Conservation (phyloP, 2,329 filamentous ascomycete genomes). For the Ceratocystis cacaofunesta region DNA sequence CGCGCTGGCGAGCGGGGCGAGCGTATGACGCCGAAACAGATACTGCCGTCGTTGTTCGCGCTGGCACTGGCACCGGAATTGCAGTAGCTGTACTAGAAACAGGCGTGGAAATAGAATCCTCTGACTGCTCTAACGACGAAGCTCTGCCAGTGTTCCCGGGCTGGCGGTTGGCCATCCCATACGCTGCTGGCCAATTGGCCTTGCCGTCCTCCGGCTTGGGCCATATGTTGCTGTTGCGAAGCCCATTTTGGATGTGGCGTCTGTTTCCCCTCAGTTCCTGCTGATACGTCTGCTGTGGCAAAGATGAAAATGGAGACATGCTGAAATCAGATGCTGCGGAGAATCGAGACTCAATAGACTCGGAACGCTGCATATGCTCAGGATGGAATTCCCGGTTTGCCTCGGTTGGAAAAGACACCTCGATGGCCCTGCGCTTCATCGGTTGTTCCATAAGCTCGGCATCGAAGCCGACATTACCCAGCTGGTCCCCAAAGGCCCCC, state of each 20-base stretch:
- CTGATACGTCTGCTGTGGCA: background rate
- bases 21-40: background rate
- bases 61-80: background rate
- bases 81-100: background rate
- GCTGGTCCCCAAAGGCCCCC: background rate
- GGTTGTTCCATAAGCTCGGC: background rate
- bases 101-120: background rate
- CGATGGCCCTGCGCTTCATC: background rate
- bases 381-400: background rate
- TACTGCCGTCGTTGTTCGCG: background rate
- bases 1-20: conserved; percentile 22
- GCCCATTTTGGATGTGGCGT: conserved; percentile 32
- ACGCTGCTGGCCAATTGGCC: background rate
- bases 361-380: background rate
- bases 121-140: background rate
- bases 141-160: background rate
- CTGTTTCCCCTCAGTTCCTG: background rate
- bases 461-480: background rate
- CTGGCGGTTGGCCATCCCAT: background rate
- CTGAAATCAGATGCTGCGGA: background rate
- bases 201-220: conserved; percentile 28
- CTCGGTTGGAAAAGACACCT: background rate
- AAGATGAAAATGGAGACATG: background rate
- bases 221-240: conserved; percentile 26
- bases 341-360: background rate